phyloP scores from a whole-genome alignment of 2,329 filamentous ascomycete genomes.

The Fusarium hainanense region DNA sequence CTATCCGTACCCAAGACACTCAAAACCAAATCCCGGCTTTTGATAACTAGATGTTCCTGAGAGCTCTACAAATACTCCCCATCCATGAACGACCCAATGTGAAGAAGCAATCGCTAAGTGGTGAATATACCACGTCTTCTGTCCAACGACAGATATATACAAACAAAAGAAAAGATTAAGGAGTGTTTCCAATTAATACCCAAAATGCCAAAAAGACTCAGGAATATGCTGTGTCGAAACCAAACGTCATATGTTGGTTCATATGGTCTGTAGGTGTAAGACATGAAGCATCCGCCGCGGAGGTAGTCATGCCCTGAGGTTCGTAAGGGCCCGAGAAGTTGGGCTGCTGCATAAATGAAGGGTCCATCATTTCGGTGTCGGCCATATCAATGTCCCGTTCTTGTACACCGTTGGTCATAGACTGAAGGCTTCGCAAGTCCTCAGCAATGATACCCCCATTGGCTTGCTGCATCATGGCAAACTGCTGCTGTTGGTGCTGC shows the following conservation, averaged over 20 bases:
- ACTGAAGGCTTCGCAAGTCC: slow-evolving; percentile 51
- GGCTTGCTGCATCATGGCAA: slow-evolving; percentile 46
- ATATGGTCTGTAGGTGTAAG: slow-evolving; percentile 35
- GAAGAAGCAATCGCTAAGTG: neutral
- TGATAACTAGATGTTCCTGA: neutral
- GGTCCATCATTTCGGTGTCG: slow-evolving; percentile 50
- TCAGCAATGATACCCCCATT: slow-evolving; percentile 52
- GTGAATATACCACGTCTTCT: neutral
- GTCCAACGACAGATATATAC: slow-evolving; percentile 3
- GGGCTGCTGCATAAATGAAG: slow-evolving; percentile 39
- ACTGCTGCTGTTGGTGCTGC: slow-evolving; percentile 46
- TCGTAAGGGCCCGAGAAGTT: slow-evolving; percentile 40
- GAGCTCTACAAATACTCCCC: slow-evolving; percentile 16
- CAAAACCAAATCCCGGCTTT: slow-evolving; percentile 19
- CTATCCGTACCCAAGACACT: slow-evolving; percentile 2
- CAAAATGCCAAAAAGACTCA: neutral
- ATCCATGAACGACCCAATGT: neutral
- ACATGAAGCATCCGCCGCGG: slow-evolving; percentile 39
- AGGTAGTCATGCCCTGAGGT: slow-evolving; percentile 37
- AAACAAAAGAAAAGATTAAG: slow-evolving; percentile 16
- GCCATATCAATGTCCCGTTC: slow-evolving; percentile 53
- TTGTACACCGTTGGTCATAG: slow-evolving; percentile 46
- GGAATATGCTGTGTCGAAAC: slow-evolving; percentile 25
- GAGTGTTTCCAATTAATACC: slow-evolving; percentile 3
- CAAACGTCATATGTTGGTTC: slow-evolving; percentile 31